phyloP scores from a whole-genome alignment of 148 eudicot species.

The Persicaria maculosa region DNA sequence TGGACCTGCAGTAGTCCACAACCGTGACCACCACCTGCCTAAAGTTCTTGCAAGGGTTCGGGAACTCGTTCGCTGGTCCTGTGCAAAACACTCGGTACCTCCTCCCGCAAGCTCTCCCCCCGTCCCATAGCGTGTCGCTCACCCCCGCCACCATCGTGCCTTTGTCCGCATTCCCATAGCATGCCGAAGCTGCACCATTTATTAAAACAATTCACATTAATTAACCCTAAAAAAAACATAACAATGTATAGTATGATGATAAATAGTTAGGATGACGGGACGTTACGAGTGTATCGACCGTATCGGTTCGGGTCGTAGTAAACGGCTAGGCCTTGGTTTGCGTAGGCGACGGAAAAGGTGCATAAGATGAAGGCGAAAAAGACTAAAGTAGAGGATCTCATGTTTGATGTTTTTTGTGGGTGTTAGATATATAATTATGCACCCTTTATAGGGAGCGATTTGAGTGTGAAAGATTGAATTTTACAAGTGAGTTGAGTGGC shows the following conservation, averaged over 20 bases:
- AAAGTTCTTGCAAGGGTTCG: not conserved
- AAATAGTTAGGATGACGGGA: not conserved
- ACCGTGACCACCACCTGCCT: not conserved
- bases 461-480: too few relatives aligned
- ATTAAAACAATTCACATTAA: too few relatives aligned
- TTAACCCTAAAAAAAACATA: too few relatives aligned
- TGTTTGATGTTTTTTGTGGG: not conserved
- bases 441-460: not conserved
- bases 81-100: constrained; percentile 30
- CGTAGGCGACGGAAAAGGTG: not conserved
- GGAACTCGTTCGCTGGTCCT: constrained; percentile 21
- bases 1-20: not conserved
- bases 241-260: too few relatives aligned
- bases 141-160: constrained; percentile 46
- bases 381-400: not conserved
- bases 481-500: too few relatives aligned
- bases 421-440: not conserved
- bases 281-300: not conserved
- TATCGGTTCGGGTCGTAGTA: not conserved
- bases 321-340: not conserved
- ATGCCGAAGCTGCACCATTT: not conserved
- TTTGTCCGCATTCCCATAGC: not conserved
- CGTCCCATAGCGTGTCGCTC: constrained; percentile 30
- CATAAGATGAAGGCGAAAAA: not conserved
- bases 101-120: constrained; percentile 41